Base-by-base conservation (phyloP, 139 green algal species). In the Tetradesmus obliquus region DNA sequence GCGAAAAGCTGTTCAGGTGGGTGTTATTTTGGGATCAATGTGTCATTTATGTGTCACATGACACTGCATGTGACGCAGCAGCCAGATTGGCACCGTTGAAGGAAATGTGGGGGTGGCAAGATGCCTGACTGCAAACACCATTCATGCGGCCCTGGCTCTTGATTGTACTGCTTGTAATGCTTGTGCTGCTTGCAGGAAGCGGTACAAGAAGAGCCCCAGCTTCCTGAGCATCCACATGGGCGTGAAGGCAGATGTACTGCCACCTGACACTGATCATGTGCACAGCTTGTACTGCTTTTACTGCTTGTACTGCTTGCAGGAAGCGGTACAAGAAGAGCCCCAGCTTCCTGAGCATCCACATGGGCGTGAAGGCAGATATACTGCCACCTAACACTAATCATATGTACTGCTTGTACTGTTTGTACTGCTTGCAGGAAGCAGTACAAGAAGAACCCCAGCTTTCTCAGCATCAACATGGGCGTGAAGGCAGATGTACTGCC, bases 211-310 rank as follows among this genome's bases (percentile, higher is more conserved):
- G 96, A 94, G 96, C 2, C 98, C 98, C 15, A 98, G 95, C 74
- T 99, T 99, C 95, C 92, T 99, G n/a, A 97, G 94, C 57, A 96
- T 99, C 57, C 98, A 99, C 95, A 94, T 98, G 81, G 98, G 97
- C 79, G 96, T 99, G 55, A 91, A 95, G 19, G 95, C 95, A 3
- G 91, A 96, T n/a, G 95, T 97, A 69, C 92, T 99, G 81, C 91
- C 94, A 24, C 55, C 79, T 71, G 60, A 17, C 60, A 12, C 5
- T 12, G 60, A 71, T 12, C 1, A n/a, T n/a, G n/a, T 71, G 60
- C 8, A 71, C 8, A 3, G 8, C 60, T 19, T 71, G 60, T 71
- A 17, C 2, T 7, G 7, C 7, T 17, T 71, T 3, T 17, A 1
- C 60, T 71, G 5, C 8, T 10, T 71, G 60, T 71, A 71, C 60